Evolutionary conservation across 1,284 basidiomycete genomes (phyloP).

Genomic region (Gomphus bonarii): DNA sequence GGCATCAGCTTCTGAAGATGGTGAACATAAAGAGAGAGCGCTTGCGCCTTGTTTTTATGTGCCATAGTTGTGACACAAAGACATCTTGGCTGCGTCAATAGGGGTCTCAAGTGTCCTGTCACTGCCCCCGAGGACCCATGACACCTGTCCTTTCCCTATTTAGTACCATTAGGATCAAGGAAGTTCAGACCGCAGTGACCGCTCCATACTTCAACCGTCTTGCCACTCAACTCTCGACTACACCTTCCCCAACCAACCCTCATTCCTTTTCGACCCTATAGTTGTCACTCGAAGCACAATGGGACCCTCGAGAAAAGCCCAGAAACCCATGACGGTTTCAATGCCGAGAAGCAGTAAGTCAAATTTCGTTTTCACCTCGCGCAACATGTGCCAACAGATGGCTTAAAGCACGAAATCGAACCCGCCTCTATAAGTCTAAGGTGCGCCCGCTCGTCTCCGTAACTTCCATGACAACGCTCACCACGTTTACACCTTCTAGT

Average conservation of each 20-base stretch:
- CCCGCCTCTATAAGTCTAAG: not conserved
- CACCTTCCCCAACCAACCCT: not conserved
- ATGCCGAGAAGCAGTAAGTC: not conserved
- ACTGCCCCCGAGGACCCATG: not conserved
- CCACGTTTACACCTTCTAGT: constrained; percentile 23
- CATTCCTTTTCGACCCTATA: not conserved
- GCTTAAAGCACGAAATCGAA: not conserved
- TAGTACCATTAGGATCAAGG: not conserved
- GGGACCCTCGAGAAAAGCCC: not conserved
- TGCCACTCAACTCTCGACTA: not conserved
- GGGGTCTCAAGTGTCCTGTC: not conserved
- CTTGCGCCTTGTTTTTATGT: not conserved
- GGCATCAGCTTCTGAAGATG: no score
- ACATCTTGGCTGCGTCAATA: not conserved
- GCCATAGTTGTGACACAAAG: not conserved
- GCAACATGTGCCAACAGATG: not conserved
- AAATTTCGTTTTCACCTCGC: not conserved
- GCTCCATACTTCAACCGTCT: not conserved
- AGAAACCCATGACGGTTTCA: not conserved
- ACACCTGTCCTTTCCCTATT: not conserved
- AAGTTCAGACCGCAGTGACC: constrained; percentile 2
- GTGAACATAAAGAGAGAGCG: no score
- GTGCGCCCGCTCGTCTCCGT: not conserved
- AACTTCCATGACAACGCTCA: not conserved
- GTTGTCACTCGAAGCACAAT: not conserved